These are phyloP conservation scores for Diplodia mutila DNA, from an alignment of 2,329 filamentous ascomycete species.

Conservation along the genomic window DNA sequence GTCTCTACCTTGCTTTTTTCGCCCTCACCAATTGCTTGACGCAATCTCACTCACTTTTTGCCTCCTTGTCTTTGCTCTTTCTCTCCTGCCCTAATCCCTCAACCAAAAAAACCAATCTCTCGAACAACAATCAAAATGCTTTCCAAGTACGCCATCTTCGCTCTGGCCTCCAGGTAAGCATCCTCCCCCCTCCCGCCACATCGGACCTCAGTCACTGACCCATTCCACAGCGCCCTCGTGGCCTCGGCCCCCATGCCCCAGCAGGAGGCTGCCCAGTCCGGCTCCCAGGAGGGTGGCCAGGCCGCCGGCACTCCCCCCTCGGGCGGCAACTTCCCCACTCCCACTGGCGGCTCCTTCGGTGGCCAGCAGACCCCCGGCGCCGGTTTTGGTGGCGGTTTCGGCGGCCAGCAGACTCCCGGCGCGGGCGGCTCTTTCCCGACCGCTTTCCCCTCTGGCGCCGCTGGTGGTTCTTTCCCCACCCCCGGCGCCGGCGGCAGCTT, in stretches of 20 bases:
- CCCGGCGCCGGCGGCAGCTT: neutral
- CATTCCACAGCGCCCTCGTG: slow-evolving; percentile 14
- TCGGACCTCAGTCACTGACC: neutral
- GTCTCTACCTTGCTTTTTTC: slow-evolving; percentile 15
- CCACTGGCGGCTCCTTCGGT: neutral
- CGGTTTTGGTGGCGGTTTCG: neutral
- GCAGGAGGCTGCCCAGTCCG: neutral
- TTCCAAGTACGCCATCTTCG: slow-evolving; percentile 23
- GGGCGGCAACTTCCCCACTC: slow-evolving; percentile 6
- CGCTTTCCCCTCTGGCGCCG: neutral
- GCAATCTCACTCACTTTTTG: slow-evolving; percentile 21
- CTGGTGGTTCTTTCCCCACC: neutral
- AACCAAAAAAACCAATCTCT: slow-evolving; percentile 1
- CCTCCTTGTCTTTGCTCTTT: neutral
- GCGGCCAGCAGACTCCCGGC: neutral
- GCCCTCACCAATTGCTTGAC: neutral
- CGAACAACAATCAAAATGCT: slow-evolving; percentile 12
- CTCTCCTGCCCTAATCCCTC: neutral
- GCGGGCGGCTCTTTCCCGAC: slow-evolving; percentile 5
- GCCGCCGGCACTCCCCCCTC: slow-evolving; percentile 3
- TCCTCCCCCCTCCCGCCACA: neutral
- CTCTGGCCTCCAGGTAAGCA: slow-evolving; percentile 23
- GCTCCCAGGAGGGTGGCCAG: neutral
- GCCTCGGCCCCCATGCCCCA: slow-evolving; percentile 16
- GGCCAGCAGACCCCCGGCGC: neutral